phyloP scores from a whole-genome alignment of 2,329 filamentous ascomycete genomes.

The Ustulina deusta region DNA sequence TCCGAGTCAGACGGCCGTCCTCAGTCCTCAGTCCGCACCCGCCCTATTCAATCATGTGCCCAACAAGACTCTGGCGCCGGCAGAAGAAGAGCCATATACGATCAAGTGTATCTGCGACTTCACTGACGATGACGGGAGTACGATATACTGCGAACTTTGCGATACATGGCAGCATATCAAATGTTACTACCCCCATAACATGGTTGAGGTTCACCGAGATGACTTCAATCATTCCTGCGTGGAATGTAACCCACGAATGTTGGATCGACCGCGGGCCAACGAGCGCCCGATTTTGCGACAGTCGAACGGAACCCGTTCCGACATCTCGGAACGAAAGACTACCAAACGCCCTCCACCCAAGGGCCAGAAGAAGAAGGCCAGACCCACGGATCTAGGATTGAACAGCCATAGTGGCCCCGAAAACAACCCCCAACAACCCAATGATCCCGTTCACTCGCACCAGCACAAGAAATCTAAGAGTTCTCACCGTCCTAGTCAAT shows the following conservation, averaged over 20 bases:
- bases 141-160: slow-evolving; percentile 94
- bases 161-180: slow-evolving; percentile 98
- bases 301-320: slow-evolving; percentile 55
- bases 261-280: slow-evolving; percentile 80
- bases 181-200: slow-evolving; percentile 87
- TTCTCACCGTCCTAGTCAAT: slow-evolving; percentile 83
- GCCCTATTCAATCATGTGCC: slow-evolving; percentile 57
- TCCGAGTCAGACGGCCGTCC: slow-evolving; percentile 63
- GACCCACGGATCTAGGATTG: slow-evolving; percentile 73
- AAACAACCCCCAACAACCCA: slow-evolving; percentile 64
- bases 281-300: slow-evolving; percentile 76
- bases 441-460: slow-evolving; percentile 62
- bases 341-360: slow-evolving; percentile 75
- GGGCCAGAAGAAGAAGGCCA: slow-evolving; percentile 88
- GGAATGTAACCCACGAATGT: slow-evolving; percentile 82
- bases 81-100: slow-evolving; percentile 86
- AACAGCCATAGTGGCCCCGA: slow-evolving; percentile 74
- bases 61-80: slow-evolving; percentile 63
- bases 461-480: slow-evolving; percentile 83
- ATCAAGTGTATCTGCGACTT: slow-evolving; percentile 99
- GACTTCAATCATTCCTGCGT: slow-evolving; percentile 86
- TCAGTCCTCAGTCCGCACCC: slow-evolving; percentile 55
- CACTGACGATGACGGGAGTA: slow-evolving; percentile 95
- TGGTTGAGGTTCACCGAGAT: slow-evolving; percentile 76
- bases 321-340: slow-evolving; percentile 74